These are phyloP conservation scores for Pichia sp. DNA, from an alignment of 1,139 yeast genomes.

Conservation along the genomic window DNA sequence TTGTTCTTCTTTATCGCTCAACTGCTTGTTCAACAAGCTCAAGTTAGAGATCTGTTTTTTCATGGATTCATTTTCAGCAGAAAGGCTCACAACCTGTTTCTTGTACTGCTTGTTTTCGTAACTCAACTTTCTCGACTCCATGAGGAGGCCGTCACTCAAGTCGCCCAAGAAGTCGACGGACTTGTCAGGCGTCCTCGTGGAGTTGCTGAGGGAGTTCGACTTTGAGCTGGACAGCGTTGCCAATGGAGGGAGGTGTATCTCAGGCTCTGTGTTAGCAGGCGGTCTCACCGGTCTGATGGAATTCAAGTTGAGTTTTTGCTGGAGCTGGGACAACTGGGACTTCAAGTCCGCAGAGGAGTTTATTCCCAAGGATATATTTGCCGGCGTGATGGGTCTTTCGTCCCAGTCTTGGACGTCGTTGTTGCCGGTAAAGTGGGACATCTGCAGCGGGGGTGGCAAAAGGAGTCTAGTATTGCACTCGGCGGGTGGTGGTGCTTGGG, in stretches of 20 bases:
- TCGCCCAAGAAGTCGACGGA: constrained; percentile 82
- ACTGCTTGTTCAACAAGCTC: constrained; percentile 33
- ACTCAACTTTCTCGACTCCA: constrained; percentile 74
- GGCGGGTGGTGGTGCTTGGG: too few relatives aligned
- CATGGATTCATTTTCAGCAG: constrained; percentile 30
- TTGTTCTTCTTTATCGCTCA: constrained; percentile 37
- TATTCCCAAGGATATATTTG: background rate
- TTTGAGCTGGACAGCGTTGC: background rate
- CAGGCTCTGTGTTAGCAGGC: constrained; percentile 24
- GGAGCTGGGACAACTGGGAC: constrained; percentile 59
- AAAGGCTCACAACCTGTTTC: constrained; percentile 39
- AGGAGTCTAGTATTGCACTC: too few relatives aligned
- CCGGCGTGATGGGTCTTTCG: constrained; percentile 11
- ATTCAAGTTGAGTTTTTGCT: constrained; percentile 36
- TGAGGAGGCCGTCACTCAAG: constrained; percentile 70
- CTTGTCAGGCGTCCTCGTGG: constrained; percentile 8
- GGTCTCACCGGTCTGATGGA: constrained; percentile 11
- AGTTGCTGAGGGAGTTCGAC: background rate
- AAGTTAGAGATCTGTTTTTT: constrained; percentile 38
- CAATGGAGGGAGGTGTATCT: constrained; percentile 27
- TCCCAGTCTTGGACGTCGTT: constrained; percentile 9
- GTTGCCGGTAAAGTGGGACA: constrained; percentile 2
- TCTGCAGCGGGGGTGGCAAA: too few relatives aligned
- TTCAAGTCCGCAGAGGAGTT: constrained; percentile 44
- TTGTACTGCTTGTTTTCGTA: constrained; percentile 61